Percentiles rank a stretch among this genome's conserved stretches.
Evolutionary conservation across 345 rosid species (phyloP).

Genomic region (Syzygium aqueum): DNA sequence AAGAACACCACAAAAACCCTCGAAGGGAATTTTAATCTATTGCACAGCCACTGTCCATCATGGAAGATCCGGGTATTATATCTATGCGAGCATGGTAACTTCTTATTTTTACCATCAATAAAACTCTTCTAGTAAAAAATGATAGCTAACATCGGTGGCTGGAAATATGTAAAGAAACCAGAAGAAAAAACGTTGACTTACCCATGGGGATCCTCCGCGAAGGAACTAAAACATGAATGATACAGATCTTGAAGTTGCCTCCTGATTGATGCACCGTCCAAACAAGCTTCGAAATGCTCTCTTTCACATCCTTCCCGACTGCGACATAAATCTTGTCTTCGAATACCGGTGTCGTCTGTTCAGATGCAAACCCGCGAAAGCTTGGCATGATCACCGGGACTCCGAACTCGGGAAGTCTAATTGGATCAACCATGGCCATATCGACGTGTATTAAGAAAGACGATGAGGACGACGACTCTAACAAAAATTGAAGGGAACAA

Average conservation of each 20-base stretch:
- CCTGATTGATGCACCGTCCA: slow-evolving; percentile 75
- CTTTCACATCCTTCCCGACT: slow-evolving; percentile 45
- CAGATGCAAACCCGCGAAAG: slow-evolving; percentile 20
- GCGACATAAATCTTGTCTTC: slow-evolving; percentile 71
- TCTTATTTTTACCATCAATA: not conserved
- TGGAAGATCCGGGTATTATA: not conserved
- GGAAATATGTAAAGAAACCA: not conserved
- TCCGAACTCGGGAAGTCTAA: slow-evolving; percentile 19
- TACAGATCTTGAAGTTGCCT: slow-evolving; percentile 23
- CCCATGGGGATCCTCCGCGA: not conserved
- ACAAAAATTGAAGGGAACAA: not conserved
- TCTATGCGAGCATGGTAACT: not conserved
- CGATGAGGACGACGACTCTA: not conserved
- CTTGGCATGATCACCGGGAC: slow-evolving; percentile 22
- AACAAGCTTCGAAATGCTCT: slow-evolving; percentile 31
- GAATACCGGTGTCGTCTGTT: slow-evolving; percentile 23
- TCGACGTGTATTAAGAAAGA: not conserved
- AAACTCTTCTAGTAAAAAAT: not conserved
- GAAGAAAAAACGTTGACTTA: not conserved
- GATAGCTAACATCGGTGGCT: not conserved
- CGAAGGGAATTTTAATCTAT: not conserved
- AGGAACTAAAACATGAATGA: not conserved
- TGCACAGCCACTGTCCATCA: not conserved
- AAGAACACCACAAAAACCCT: not conserved
- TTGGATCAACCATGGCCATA: not conserved